These are phyloP conservation scores for Powellomyces hirtus DNA, from an alignment of 192 early-diverging fungal genomes.

Conservation along the genomic window DNA sequence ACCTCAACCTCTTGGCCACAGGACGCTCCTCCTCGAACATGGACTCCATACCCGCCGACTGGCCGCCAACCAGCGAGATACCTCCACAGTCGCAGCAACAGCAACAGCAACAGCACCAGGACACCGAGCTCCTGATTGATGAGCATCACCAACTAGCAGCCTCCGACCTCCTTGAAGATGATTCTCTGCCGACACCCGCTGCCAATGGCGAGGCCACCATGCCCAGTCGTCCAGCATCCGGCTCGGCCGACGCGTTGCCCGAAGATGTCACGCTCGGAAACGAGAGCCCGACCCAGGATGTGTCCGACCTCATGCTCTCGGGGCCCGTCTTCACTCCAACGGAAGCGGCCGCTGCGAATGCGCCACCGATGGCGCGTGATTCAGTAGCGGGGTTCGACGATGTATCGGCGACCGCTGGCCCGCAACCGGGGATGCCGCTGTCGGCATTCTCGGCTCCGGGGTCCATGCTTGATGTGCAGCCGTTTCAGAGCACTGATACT, in stretches of 20 bases:
- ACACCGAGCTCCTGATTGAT: constrained; percentile 12
- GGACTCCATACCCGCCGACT: no score
- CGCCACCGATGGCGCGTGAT: no score
- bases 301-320: no score
- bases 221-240: not conserved
- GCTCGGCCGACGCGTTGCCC: not conserved
- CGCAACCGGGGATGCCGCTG: not conserved
- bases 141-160: constrained; percentile 22
- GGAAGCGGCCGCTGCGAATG: not conserved
- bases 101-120: not conserved
- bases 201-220: not conserved
- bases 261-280: constrained; percentile 11
- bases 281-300: no score
- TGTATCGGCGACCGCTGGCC: constrained; percentile 1
- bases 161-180: constrained; percentile 16
- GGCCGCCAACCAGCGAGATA: not conserved
- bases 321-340: no score
- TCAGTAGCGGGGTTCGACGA: constrained; percentile 25
- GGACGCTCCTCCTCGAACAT: no score
- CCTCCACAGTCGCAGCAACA: not conserved
- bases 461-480: constrained; percentile 21
- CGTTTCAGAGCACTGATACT: no score
- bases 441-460: constrained; percentile 2
- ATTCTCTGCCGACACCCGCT: not conserved
- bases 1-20: no score